Conservation (phyloP, 1,139 yeast genomes). For the Yamadazyma diospyri region DNA sequence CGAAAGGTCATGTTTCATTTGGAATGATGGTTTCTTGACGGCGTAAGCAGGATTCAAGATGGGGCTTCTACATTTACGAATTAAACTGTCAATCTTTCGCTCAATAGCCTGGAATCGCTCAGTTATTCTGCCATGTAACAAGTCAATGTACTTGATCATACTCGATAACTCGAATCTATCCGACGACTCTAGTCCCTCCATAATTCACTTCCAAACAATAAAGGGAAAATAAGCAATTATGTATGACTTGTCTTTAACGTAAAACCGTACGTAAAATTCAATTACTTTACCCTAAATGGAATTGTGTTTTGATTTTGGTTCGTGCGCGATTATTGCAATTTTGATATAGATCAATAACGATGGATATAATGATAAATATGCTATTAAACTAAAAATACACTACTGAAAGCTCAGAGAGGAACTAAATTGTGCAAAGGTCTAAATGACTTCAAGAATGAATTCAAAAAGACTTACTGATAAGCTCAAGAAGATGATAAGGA, state of each 20-base stretch:
- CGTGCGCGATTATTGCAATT: not conserved
- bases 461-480: conserved; percentile 59
- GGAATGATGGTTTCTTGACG: no score
- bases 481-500: conserved; percentile 75
- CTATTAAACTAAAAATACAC: no score
- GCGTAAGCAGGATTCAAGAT: no score
- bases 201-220: no score
- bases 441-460: conserved; percentile 34
- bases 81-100: conserved; percentile 2
- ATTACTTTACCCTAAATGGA: conserved; percentile 2
- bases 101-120: conserved; percentile 5
- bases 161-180: conserved; percentile 4
- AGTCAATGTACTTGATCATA: conserved; percentile 5
- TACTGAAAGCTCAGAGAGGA: not conserved
- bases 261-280: conserved; percentile 1
- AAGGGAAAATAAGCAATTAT: no score
- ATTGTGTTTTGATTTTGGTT: not conserved
- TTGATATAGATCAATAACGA: no score
- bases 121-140: conserved; percentile 4
- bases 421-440: conserved; percentile 9
- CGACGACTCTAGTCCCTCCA: no score
- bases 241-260: conserved; percentile 1
- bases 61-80: no score
- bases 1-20: no score
- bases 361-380: not conserved